Percentiles rank a stretch among this genome's conserved stretches.
phyloP scores from a whole-genome alignment of 2,329 filamentous ascomycete genomes.

The Fusarium udum region DNA sequence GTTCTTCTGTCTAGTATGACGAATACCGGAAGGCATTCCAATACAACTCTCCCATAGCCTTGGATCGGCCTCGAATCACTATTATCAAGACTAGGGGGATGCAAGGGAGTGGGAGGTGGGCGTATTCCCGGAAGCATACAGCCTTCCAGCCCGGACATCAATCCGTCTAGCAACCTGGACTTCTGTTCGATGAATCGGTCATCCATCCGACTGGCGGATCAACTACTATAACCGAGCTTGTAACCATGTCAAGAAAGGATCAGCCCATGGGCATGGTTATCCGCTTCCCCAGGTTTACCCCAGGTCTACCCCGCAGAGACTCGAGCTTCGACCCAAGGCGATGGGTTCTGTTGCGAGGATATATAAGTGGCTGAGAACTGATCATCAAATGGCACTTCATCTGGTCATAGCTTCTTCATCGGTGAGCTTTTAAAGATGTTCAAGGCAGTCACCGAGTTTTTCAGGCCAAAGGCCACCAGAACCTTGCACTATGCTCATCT shows the following conservation, averaged over 20 bases:
- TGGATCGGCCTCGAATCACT: fast-evolving
- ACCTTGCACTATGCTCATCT: conserved; percentile 17
- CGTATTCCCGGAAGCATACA: background rate
- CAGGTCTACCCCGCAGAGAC: conserved; percentile 8
- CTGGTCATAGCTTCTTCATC: background rate
- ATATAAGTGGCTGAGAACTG: background rate
- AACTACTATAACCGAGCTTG: background rate
- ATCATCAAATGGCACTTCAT: fast-evolving
- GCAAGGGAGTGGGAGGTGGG: background rate
- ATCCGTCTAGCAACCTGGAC: background rate
- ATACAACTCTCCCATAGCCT: fast-evolving
- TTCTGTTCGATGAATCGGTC: background rate
- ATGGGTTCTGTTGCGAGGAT: background rate
- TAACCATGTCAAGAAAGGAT: background rate
- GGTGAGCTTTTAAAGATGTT: background rate
- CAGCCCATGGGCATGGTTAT: background rate
- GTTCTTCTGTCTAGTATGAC: fast-evolving
- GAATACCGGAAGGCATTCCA: fast-evolving
- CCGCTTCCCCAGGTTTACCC: conserved; percentile 28
- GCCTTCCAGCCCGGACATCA: background rate
- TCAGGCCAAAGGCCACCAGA: conserved; percentile 24
- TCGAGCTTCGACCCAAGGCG: background rate
- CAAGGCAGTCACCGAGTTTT: conserved; percentile 1
- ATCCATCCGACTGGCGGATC: background rate
- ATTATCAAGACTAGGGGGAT: background rate